Percentiles rank a stretch among this genome's conserved stretches.
These are phyloP conservation scores for Plectosphaerella cucumerina DNA, from an alignment of 2,329 filamentous ascomycete genomes.

Conservation along the genomic window DNA sequence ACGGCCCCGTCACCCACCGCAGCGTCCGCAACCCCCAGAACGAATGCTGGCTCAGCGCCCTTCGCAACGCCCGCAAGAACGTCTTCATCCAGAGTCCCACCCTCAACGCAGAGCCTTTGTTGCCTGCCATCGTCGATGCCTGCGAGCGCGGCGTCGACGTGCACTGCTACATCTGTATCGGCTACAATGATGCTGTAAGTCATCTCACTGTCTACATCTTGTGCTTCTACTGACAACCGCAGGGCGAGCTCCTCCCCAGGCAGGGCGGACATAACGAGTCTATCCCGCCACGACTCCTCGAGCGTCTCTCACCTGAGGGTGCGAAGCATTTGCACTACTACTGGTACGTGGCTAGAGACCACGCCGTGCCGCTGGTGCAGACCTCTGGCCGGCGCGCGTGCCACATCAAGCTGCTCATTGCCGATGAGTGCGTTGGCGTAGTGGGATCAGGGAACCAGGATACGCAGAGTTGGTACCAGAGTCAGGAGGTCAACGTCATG, in stretches of 20 bases:
- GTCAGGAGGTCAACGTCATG: constrained; percentile 74
- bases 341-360: constrained; percentile 73
- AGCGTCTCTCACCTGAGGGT: constrained; percentile 45
- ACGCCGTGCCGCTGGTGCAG: constrained; percentile 63
- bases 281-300: constrained; percentile 56
- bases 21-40: constrained; percentile 68
- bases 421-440: constrained; percentile 64
- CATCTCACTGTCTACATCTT: constrained; percentile 1
- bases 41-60: constrained; percentile 66
- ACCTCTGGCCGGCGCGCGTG: constrained; percentile 62
- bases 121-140: constrained; percentile 60
- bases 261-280: constrained; percentile 76
- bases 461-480: constrained; percentile 76
- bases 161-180: constrained; percentile 68
- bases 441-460: constrained; percentile 77
- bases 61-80: constrained; percentile 56
- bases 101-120: constrained; percentile 65
- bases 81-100: constrained; percentile 80
- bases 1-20: constrained; percentile 57
- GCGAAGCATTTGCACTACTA: constrained; percentile 53
- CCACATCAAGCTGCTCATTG: constrained; percentile 75
- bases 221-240: neutral
- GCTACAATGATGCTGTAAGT: constrained; percentile 67
- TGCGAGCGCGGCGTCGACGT: constrained; percentile 65
- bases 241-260: constrained; percentile 69